A percentile compares a stretch with the other conserved stretches of the same genome.
Conservation (phyloP, 352 stramenopile species). For the Phytophthora pluvialis region DNA sequence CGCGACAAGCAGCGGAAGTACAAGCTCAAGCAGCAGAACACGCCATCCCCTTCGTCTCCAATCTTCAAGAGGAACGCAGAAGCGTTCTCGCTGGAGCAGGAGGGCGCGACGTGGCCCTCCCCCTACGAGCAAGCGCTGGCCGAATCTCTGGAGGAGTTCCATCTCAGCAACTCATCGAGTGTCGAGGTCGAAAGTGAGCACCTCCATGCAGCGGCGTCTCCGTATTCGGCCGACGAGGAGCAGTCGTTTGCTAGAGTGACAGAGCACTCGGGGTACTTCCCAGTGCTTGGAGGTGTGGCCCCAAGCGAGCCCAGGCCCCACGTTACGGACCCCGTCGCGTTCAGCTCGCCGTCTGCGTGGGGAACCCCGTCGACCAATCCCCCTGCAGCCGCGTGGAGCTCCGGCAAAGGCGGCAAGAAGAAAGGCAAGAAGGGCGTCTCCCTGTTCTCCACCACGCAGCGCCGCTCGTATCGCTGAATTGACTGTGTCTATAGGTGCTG, state of each 20-base stretch:
- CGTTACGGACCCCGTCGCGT: constrained; percentile 16
- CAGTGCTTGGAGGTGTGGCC: constrained; percentile 41
- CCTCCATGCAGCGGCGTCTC: constrained; percentile 4
- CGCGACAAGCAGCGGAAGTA: constrained; percentile 71
- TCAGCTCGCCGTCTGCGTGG: constrained; percentile 52
- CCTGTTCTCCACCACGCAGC: constrained; percentile 77
- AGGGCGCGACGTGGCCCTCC: constrained; percentile 60
- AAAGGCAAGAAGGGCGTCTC: constrained; percentile 80
- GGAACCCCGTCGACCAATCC: constrained; percentile 42
- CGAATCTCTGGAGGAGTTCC: constrained; percentile 50
- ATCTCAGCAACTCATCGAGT: constrained; percentile 30
- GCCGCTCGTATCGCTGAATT: constrained; percentile 71
- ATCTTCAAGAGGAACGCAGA: constrained; percentile 39
- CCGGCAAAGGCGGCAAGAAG: constrained; percentile 57
- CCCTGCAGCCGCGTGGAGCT: constrained; percentile 38
- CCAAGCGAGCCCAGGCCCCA: constrained; percentile 11
- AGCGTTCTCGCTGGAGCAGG: constrained; percentile 64
- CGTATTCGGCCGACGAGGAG: constrained; percentile 38
- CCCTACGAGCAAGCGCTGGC: constrained; percentile 56
- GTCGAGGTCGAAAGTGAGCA: constrained; percentile 27
- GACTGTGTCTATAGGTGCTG: too few relatives aligned
- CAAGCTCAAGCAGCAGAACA: constrained; percentile 46
- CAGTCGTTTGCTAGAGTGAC: constrained; percentile 77
- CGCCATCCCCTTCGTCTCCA: constrained; percentile 36
- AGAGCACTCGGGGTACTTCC: constrained; percentile 78